Conservation (phyloP, 2,329 filamentous ascomycete genomes). For the Ophiocordyceps camponoti-rufipedis region DNA sequence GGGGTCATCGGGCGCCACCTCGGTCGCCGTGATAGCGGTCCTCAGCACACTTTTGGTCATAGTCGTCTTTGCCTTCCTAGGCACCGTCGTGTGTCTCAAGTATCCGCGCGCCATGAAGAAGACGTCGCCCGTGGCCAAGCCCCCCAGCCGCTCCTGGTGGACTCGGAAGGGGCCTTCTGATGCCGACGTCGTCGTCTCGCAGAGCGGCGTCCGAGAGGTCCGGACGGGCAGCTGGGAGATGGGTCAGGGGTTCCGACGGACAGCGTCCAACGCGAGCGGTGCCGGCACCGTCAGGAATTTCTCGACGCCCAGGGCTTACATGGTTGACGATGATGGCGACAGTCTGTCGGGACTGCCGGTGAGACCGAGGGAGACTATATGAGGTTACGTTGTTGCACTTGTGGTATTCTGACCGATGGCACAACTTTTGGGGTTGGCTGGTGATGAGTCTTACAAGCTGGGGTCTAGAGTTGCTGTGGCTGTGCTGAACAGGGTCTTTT, state of each 20-base stretch:
- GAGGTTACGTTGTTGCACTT: neutral
- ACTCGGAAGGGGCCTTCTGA: conserved; percentile 25
- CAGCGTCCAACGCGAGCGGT: conserved; percentile 2
- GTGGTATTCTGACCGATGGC: no score
- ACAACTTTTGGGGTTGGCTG: no score
- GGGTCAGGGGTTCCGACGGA: conserved; percentile 7
- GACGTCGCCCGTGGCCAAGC: neutral
- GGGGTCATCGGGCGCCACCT: neutral
- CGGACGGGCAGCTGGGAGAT: conserved; percentile 33
- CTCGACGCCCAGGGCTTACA: conserved; percentile 3
- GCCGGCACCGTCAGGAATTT: conserved; percentile 9
- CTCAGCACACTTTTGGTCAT: conserved; percentile 18
- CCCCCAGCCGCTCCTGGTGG: conserved; percentile 21
- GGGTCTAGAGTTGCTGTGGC: no score
- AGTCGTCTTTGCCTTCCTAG: conserved; percentile 13
- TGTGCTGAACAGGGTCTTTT: no score
- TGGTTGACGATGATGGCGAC: conserved; percentile 13
- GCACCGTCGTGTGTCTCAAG: conserved; percentile 9
- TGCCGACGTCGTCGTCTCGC: conserved; percentile 21
- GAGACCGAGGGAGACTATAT: conserved; percentile 20
- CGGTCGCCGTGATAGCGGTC: no score
- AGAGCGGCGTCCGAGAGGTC: conserved; percentile 21
- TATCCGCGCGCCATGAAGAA: neutral
- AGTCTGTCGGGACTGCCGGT: conserved; percentile 20
- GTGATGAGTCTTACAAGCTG: no score